Percentiles rank a stretch among this genome's conserved stretches.
Conservation (phyloP, 2,329 filamentous ascomycete species). For the Pseudophaeomoniella oleicola region DNA sequence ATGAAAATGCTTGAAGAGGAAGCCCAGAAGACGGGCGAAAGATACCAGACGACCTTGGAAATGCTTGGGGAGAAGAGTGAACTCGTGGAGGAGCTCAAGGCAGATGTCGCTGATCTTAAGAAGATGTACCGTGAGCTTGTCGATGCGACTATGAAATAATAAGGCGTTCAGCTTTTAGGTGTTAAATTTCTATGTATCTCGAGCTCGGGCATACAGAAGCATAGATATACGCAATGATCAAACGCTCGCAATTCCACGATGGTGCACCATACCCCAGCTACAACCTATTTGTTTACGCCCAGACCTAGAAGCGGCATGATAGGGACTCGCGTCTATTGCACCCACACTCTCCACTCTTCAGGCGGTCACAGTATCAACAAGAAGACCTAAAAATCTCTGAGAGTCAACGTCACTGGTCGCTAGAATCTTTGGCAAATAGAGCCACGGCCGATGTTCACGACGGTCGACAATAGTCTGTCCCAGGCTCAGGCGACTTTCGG, state of each 20-base stretch:
- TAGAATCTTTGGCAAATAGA: neutral
- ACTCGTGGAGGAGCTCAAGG: constrained; percentile 74
- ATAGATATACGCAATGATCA: too few species aligned
- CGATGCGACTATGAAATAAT: constrained; percentile 64
- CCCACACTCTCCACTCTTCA: too few species aligned
- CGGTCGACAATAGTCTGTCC: neutral
- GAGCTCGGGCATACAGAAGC: too few species aligned
- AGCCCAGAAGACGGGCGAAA: constrained; percentile 52
- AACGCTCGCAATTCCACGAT: too few species aligned
- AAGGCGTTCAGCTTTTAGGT: too few species aligned
- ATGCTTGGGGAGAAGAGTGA: constrained; percentile 97
- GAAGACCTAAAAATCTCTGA: constrained; percentile 4
- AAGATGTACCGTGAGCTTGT: constrained; percentile 90
- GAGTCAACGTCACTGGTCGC: neutral
- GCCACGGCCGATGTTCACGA: constrained; percentile 1
- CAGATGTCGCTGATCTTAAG: constrained; percentile 86
- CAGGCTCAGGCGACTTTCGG: neutral
- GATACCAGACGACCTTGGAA: constrained; percentile 85
- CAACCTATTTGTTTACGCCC: too few species aligned
- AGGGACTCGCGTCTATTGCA: too few species aligned
- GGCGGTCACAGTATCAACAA: neutral
- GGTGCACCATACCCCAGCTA: too few species aligned
- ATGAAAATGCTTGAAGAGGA: constrained; percentile 53
- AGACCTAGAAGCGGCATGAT: too few species aligned
- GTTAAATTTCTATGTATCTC: too few species aligned